Percentiles rank a stretch among this genome's conserved stretches.
phyloP scores from a whole-genome alignment of 768 basidiomycete species.

The Boletus tylopilopsis region DNA sequence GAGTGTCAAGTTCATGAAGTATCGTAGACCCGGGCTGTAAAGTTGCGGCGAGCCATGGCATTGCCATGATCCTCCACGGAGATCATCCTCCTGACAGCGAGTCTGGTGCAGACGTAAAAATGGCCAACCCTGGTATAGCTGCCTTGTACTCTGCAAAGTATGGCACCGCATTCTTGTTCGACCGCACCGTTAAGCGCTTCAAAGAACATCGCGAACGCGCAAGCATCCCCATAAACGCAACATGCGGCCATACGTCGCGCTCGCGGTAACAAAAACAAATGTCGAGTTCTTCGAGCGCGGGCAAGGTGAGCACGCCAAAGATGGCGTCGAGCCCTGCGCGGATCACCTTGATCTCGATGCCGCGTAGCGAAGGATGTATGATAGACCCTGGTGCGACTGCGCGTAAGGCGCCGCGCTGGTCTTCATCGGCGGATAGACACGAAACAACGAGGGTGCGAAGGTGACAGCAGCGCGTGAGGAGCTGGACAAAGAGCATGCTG shows the following conservation, averaged over 20 bases:
- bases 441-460: conserved; percentile 22
- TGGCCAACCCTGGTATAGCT: conserved; percentile 19
- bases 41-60: neutral
- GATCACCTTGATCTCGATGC: conserved; percentile 30
- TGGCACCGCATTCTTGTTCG: conserved; percentile 17
- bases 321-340: conserved; percentile 21
- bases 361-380: conserved; percentile 14
- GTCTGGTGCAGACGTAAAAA: conserved; percentile 10
- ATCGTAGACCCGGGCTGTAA: too few species aligned
- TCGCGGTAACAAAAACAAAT: conserved; percentile 30
- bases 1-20: too few species aligned
- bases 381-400: conserved; percentile 11
- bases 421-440: conserved; percentile 24
- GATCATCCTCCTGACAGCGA: neutral
- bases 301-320: conserved; percentile 20
- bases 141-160: conserved; percentile 23
- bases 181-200: conserved; percentile 23
- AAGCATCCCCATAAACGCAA: conserved; percentile 22
- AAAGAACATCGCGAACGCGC: conserved; percentile 23
- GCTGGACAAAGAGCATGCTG: conserved; percentile 19
- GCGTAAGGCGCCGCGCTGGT: conserved; percentile 8
- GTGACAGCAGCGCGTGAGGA: conserved; percentile 19
- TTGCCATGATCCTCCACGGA: neutral
- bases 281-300: conserved; percentile 30
- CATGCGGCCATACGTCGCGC: conserved; percentile 27